Conservation (phyloP, 1,139 yeast genomes). For the Candida sanyaensis region DNA sequence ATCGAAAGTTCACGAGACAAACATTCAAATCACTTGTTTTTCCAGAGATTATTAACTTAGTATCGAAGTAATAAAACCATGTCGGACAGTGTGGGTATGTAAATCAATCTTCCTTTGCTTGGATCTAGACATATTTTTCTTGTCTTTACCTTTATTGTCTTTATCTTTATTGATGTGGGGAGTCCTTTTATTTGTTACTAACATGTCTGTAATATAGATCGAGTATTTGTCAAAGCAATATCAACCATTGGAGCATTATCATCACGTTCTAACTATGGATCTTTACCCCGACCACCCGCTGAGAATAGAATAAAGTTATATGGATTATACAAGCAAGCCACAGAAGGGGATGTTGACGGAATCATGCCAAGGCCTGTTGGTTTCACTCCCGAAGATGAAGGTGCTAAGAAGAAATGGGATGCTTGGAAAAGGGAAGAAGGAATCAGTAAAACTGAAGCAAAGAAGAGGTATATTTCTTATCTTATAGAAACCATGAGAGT, state of each 20-base stretch:
- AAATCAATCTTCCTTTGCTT: background rate
- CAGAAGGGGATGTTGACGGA: slow-evolving; percentile 79
- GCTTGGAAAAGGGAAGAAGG: slow-evolving; percentile 85
- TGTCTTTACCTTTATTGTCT: no score
- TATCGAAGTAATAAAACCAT: slow-evolving; percentile 2
- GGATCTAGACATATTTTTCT: background rate
- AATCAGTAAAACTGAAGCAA: slow-evolving; percentile 69
- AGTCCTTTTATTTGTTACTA: background rate
- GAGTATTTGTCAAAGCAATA: slow-evolving; percentile 80
- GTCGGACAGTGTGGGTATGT: slow-evolving; percentile 19
- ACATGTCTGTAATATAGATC: slow-evolving; percentile 41
- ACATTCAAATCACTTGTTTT: no score
- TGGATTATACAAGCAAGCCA: slow-evolving; percentile 86
- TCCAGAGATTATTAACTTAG: no score
- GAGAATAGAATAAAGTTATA: slow-evolving; percentile 69
- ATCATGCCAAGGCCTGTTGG: slow-evolving; percentile 69
- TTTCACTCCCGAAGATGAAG: slow-evolving; percentile 59
- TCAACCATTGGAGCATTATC: slow-evolving; percentile 76
- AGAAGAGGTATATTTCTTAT: slow-evolving; percentile 64
- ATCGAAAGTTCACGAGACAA: no score
- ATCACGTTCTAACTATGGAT: slow-evolving; percentile 65
- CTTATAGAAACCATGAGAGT: slow-evolving; percentile 73
- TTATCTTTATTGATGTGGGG: no score
- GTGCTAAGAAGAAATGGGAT: slow-evolving; percentile 77
- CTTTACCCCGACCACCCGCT: slow-evolving; percentile 79